These are phyloP conservation scores for Penicillium brevicompactum DNA, from an alignment of 2,329 filamentous ascomycete species.

Conservation along the genomic window DNA sequence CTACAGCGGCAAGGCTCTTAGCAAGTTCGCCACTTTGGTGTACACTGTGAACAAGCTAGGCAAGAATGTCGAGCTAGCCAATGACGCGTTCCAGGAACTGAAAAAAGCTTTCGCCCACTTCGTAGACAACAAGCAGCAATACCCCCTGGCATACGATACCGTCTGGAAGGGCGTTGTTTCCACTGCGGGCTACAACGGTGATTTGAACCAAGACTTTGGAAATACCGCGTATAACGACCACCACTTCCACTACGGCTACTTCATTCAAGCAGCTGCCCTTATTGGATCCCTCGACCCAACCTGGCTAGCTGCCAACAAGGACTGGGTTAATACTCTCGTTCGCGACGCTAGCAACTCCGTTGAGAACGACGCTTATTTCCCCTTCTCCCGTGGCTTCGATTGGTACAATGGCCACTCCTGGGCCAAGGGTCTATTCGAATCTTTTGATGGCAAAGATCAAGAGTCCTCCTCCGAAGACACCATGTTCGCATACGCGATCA, in stretches of 20 bases:
- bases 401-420: conserved; percentile 95
- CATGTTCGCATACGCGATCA: conserved; percentile 82
- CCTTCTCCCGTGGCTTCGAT: conserved; percentile 81
- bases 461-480: conserved; percentile 90
- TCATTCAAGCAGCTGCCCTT: conserved; percentile 81
- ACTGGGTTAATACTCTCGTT: conserved; percentile 80
- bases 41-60: conserved; percentile 67
- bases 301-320: conserved; percentile 74
- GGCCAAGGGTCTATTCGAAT: conserved; percentile 66
- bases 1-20: conserved; percentile 82
- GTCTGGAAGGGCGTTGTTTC: conserved; percentile 82
- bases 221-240: conserved; percentile 75
- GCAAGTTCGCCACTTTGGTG: conserved; percentile 73
- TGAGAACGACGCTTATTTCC: conserved; percentile 71
- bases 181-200: conserved; percentile 68
- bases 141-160: conserved; percentile 57
- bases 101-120: conserved; percentile 70
- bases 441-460: conserved; percentile 57
- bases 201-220: conserved; percentile 79
- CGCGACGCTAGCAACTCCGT: conserved; percentile 82
- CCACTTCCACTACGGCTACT: conserved; percentile 75
- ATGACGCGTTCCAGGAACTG: conserved; percentile 61
- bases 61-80: conserved; percentile 58
- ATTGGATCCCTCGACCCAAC: conserved; percentile 75
- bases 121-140: conserved; percentile 67